Conservation (phyloP, 306 rosid genomes). For the apple (Malus domestica) region ASM211411v1 NC_041790.1:15281501-15282000, state of each 20-base stretch:
- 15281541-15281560: slow-evolving; percentile 39
- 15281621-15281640: slow-evolving; percentile 73
- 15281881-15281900: slow-evolving; percentile 54
- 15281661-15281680: slow-evolving; percentile 29
- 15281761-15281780: slow-evolving; percentile 89
- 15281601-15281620: slow-evolving; percentile 50
- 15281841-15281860: slow-evolving; percentile 84
- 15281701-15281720: slow-evolving; percentile 59
- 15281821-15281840: slow-evolving; percentile 85
- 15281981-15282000: not conserved
- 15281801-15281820: slow-evolving; percentile 77
- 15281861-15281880: slow-evolving; percentile 66
- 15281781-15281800: slow-evolving; percentile 81
- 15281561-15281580: slow-evolving; percentile 57
- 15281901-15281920: slow-evolving; percentile 80
- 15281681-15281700: slow-evolving; percentile 22
- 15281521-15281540: slow-evolving; percentile 58
- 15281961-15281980: not conserved
- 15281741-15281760: slow-evolving; percentile 77
- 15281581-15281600: slow-evolving; percentile 15
- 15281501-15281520: slow-evolving; percentile 84
- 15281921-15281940: slow-evolving; percentile 84
- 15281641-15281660: slow-evolving; percentile 64
- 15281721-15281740: slow-evolving; percentile 92
- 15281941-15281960: slow-evolving; percentile 34